Conservation (phyloP, 331 rosid species). For the Prunus yedoensis region DNA sequence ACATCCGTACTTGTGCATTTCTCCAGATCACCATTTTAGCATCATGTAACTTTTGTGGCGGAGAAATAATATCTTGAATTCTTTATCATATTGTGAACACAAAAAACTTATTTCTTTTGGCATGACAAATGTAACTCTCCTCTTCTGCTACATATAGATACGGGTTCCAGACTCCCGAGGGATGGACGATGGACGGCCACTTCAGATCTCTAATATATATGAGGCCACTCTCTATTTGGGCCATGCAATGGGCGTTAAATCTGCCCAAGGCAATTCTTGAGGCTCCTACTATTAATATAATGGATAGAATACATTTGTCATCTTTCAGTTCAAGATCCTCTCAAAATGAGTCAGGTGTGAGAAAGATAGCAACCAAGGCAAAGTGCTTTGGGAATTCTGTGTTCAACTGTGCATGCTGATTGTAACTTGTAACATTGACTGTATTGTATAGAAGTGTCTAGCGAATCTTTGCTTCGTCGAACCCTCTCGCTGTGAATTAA, state of each 20-base stretch:
- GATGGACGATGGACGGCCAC: slow-evolving; percentile 84
- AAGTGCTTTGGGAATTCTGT: slow-evolving; percentile 73
- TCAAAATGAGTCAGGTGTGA: slow-evolving; percentile 64
- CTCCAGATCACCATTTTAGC: not conserved
- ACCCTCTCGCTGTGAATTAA: slow-evolving; percentile 34
- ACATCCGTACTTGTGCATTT: not conserved
- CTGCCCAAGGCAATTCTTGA: slow-evolving; percentile 87
- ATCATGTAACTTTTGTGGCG: not conserved
- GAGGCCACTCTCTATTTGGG: slow-evolving; percentile 98
- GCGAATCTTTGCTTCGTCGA: slow-evolving; percentile 24
- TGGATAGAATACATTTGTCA: slow-evolving; percentile 90
- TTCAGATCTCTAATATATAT: slow-evolving; percentile 88
- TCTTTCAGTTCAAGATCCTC: slow-evolving; percentile 51
- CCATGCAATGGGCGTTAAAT: slow-evolving; percentile 81
- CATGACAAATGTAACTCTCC: not conserved
- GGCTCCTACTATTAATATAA: slow-evolving; percentile 79
- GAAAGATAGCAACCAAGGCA: slow-evolving; percentile 63
- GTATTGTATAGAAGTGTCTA: slow-evolving; percentile 37
- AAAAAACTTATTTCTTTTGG: not conserved
- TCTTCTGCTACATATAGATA: slow-evolving; percentile 45
- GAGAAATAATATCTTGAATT: not conserved
- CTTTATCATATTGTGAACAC: not conserved
- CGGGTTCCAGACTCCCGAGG: slow-evolving; percentile 98
- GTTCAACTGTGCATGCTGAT: slow-evolving; percentile 82
- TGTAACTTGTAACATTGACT: slow-evolving; percentile 18